Evolutionary conservation across 2,329 filamentous ascomycete species (phyloP), one percentile per base, ranked within the genome.

Genomic region (Fusarium anthophilum): DNA sequence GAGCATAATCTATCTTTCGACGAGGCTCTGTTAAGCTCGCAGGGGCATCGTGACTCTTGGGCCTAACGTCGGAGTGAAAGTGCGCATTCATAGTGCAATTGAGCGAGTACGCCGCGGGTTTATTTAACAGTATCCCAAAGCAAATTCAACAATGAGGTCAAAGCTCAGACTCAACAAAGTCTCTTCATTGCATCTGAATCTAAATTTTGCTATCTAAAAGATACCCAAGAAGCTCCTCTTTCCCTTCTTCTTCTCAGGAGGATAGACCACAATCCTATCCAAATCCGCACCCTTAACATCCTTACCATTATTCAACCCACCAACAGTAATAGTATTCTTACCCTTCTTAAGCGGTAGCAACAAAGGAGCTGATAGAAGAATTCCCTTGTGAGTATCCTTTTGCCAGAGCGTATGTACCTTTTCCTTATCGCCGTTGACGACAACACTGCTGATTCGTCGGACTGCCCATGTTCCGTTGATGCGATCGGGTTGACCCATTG

Each of bases 391-490:
- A 0, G 81, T 84, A 64, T 91, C 87, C 50, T 88, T 82, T 76
- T 89, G 87, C 70, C 85, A 88, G 12, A 89, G 78, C 0, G 80
- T 84, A 65, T 91, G 85, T 8, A 89, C 82, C 39, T 84, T 78
- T 7, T 78, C 69, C 6, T 74, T 76, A 12, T 82, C 82, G 6
- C 84, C 86, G 69, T 90, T 91, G 6, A 91, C 87, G 1, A 90
- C 82, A 5, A 91, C 89, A 54, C 89, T 90, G 75, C 86, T 87
- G 63, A 91, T 88, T 15, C 90, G 86, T 9, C 89, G 86, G 11
- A 91, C 81, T 69, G 90, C 87, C 89, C 89, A 91, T 1, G 83
- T 80, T 0, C 90, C 89, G 10, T 87, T 87, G 62, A 91, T 90
- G 12, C 90, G 86, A 76, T 91, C 89, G 0, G 90, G 90, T 0